phyloP scores from a whole-genome alignment of 2,329 filamentous ascomycete genomes.

The Diaporthe citriasiana region DNA sequence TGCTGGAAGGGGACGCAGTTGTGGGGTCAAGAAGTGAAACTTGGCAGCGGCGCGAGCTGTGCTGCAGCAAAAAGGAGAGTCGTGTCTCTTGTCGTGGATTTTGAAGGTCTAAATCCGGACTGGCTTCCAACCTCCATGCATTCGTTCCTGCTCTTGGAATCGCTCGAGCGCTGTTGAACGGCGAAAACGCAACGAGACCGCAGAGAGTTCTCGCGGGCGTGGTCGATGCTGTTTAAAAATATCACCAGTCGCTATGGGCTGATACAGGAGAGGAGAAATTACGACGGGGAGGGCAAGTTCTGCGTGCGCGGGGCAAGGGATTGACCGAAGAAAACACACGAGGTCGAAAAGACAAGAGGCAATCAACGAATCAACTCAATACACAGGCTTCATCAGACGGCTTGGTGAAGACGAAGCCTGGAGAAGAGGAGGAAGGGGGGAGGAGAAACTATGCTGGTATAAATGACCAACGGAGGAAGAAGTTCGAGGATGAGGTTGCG shows the following conservation, averaged over 20 bases:
- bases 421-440: constrained; percentile 43
- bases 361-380: constrained; percentile 46
- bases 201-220: background rate
- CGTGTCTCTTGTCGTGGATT: constrained; percentile 31
- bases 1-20: constrained; percentile 28
- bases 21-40: constrained; percentile 40
- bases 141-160: constrained; percentile 4
- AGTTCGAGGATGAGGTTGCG: constrained; percentile 27
- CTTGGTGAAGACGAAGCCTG: constrained; percentile 44
- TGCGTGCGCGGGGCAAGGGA: constrained; percentile 31
- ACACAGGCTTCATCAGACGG: constrained; percentile 50
- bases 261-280: constrained; percentile 26
- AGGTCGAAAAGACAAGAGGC: constrained; percentile 38
- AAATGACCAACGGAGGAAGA: constrained; percentile 28
- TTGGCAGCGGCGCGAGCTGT: constrained; percentile 41
- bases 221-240: background rate
- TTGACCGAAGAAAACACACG: constrained; percentile 35
- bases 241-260: constrained; percentile 5
- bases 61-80: constrained; percentile 42
- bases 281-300: constrained; percentile 2
- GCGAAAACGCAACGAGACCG: background rate
- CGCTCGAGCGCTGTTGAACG: background rate
- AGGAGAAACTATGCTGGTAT: constrained; percentile 29
- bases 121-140: constrained; percentile 19
- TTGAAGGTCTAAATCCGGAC: constrained; percentile 18